A percentile compares a stretch with the other conserved stretches of the same genome.
phyloP scores from a whole-genome alignment of 805 yeast species.

The Jamesozyma piceae region DNA sequence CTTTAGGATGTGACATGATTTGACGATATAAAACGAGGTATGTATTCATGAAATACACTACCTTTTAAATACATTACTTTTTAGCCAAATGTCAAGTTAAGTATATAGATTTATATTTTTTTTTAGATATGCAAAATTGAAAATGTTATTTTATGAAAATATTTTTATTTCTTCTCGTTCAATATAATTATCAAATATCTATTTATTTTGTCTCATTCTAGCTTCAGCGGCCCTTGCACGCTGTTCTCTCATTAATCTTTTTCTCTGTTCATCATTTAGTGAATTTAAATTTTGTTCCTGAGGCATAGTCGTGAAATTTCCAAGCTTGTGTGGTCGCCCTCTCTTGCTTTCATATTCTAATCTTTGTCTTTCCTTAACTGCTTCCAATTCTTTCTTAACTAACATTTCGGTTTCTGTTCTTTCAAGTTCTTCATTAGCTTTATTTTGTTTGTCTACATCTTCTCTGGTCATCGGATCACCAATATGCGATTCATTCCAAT shows the following conservation, averaged over 20 bases:
- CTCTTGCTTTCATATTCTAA: constrained; percentile 15
- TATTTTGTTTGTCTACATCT: constrained; percentile 39
- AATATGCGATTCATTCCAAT: constrained; percentile 64
- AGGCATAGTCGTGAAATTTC: constrained; percentile 10
- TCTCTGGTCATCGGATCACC: constrained; percentile 51
- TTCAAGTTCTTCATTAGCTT: constrained; percentile 31
- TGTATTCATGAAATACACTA: too few relatives aligned
- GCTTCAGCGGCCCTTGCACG: constrained; percentile 96
- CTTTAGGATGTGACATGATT: too few relatives aligned
- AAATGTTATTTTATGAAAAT: too few relatives aligned
- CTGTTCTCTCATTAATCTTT: constrained; percentile 81
- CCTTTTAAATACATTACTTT: too few relatives aligned
- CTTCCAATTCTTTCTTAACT: constrained; percentile 20
- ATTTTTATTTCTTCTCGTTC: too few relatives aligned
- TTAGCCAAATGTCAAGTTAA: too few relatives aligned
- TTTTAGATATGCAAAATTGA: too few relatives aligned
- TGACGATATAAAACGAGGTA: too few relatives aligned
- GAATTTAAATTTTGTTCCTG: constrained; percentile 43
- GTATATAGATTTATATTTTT: too few relatives aligned
- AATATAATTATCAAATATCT: too few relatives aligned
- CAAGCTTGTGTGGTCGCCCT: constrained; percentile 33
- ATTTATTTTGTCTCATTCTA: constrained; percentile 34
- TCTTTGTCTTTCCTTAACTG: constrained; percentile 22
- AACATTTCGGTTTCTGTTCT: constrained; percentile 33
- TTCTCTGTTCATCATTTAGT: constrained; percentile 62